Conservation (phyloP, 225 moss, liverwort and hornwort species). For the Sphagnum tenellum region DNA sequence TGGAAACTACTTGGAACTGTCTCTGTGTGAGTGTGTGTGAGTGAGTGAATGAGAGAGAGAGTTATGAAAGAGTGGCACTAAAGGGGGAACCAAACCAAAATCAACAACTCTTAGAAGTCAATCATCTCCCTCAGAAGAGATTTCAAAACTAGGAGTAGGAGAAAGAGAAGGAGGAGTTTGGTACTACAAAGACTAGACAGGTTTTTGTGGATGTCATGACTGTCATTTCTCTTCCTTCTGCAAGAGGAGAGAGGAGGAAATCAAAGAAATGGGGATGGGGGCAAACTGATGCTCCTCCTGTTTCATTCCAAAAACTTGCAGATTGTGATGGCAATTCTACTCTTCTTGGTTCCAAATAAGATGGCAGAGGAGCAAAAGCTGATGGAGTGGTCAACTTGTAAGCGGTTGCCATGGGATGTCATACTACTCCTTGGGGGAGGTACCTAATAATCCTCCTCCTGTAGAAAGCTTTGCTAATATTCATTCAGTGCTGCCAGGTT, state of each 20-base stretch:
- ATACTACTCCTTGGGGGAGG: conserved; percentile 5
- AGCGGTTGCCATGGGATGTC: conserved; percentile 6
- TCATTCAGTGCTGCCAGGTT: too few species aligned
- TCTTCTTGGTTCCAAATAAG: conserved; percentile 3
- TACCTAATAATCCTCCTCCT: neutral
- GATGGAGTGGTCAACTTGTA: conserved; percentile 4
- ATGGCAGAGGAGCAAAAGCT: neutral
- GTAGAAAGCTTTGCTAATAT: too few species aligned
- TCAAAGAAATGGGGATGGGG: neutral
- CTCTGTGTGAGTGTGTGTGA: neutral
- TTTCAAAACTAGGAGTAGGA: too few species aligned
- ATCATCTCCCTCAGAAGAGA: too few species aligned
- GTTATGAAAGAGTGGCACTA: neutral
- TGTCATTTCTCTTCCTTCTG: neutral
- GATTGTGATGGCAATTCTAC: conserved; percentile 7
- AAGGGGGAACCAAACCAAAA: neutral
- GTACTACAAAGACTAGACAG: neutral
- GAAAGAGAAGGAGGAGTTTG: too few species aligned
- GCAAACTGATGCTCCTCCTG: neutral
- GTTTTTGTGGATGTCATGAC: neutral
- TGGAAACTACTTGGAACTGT: neutral
- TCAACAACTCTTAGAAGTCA: neutral
- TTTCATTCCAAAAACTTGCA: neutral
- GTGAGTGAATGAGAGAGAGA: too few species aligned
- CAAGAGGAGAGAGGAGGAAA: neutral